These are phyloP conservation scores for Salix koriyanagi DNA, from an alignment of 345 rosid genomes.

Conservation along the genomic window DNA sequence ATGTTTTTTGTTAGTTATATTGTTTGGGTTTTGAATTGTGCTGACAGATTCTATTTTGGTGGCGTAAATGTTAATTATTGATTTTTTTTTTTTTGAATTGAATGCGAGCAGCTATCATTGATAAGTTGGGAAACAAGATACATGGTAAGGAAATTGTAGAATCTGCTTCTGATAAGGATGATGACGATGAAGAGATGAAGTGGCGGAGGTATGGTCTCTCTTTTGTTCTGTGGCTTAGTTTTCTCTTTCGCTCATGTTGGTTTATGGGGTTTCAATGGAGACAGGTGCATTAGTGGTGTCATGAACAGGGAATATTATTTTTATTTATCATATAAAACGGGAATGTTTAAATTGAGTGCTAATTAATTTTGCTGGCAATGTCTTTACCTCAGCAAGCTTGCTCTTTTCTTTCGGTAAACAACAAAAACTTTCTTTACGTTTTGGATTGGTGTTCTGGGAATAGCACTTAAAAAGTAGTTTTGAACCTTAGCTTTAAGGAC, in stretches of 20 bases:
- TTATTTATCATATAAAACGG: neutral
- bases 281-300: neutral
- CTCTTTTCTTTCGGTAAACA: neutral
- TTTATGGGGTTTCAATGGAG: neutral
- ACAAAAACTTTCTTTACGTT: neutral
- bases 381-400: neutral
- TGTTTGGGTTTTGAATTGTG: neutral
- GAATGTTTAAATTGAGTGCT: neutral
- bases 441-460: neutral
- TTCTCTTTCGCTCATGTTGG: neutral
- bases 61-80: neutral
- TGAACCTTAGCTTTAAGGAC: neutral
- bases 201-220: constrained; percentile 60
- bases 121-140: constrained; percentile 29
- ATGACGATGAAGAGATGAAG: constrained; percentile 58
- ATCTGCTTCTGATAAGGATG: constrained; percentile 41
- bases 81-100: neutral
- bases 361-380: neutral
- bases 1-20: neutral
- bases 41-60: neutral
- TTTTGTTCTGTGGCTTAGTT: neutral
- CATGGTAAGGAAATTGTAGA: neutral
- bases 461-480: neutral
- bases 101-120: constrained; percentile 50
- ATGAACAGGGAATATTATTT: neutral